phyloP scores from a whole-genome alignment of 345 rosid genomes.

The Gossypium mustelinum region DNA sequence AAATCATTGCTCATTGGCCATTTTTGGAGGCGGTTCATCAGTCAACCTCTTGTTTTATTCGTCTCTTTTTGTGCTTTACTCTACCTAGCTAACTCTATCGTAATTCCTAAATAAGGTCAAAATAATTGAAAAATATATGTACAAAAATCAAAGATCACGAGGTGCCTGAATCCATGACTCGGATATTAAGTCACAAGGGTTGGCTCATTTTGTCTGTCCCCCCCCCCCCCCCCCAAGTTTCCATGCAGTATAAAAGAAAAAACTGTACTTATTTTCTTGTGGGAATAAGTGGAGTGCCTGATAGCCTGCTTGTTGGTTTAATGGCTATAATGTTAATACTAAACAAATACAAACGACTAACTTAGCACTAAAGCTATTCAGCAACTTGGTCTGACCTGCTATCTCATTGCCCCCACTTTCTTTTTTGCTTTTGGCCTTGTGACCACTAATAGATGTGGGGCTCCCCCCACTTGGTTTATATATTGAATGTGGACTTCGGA shows the following conservation, averaged over 20 bases:
- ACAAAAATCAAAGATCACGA: too few species aligned
- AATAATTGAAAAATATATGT: too few species aligned
- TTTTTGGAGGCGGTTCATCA: not conserved
- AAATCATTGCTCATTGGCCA: not conserved
- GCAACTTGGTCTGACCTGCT: not conserved
- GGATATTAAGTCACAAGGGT: too few species aligned
- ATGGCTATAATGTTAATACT: too few species aligned
- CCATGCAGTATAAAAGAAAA: not conserved
- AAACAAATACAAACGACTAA: not conserved
- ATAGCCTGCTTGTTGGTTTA: too few species aligned
- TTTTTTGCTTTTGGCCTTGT: not conserved
- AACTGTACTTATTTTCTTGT: not conserved
- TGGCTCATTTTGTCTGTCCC: too few species aligned
- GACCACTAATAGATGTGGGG: not conserved
- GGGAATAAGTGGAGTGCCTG: not conserved
- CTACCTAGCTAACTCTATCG: too few species aligned
- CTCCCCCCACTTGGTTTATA: not conserved
- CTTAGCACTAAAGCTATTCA: slow-evolving; percentile 1
- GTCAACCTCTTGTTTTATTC: not conserved
- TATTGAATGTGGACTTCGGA: not conserved
- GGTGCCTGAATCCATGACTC: too few species aligned
- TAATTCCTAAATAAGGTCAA: too few species aligned
- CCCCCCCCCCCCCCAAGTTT: too few species aligned
- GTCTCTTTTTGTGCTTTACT: not conserved
- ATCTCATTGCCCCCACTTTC: slow-evolving; percentile 1